These are phyloP conservation scores for Crucihimalaya himalaica DNA, from an alignment of 345 rosid genomes.

Conservation along the genomic window DNA sequence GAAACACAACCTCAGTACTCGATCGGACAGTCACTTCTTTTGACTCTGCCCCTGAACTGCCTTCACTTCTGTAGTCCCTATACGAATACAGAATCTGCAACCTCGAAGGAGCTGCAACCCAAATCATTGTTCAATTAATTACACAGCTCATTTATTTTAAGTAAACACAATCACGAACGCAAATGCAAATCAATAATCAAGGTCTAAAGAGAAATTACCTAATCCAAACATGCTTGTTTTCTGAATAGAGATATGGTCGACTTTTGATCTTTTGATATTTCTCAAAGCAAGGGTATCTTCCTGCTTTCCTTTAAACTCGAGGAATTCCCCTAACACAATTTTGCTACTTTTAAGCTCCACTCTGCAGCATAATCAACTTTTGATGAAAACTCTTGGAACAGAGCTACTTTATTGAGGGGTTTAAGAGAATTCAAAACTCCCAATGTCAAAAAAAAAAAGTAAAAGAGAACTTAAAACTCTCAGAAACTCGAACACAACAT, in stretches of 20 bases:
- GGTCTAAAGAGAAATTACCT: constrained; percentile 46
- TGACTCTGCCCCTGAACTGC: constrained; percentile 72
- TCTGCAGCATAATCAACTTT: constrained; percentile 44
- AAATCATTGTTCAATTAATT: neutral
- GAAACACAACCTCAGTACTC: constrained; percentile 75
- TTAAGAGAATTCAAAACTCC: neutral
- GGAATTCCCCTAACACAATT: constrained; percentile 77
- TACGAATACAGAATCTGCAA: constrained; percentile 73
- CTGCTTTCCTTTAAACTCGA: constrained; percentile 81
- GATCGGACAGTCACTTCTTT: constrained; percentile 77
- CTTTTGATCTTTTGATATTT: constrained; percentile 77
- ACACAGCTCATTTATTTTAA: neutral
- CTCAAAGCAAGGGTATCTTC: constrained; percentile 65
- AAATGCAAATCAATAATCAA: neutral
- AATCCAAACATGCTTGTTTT: constrained; percentile 92
- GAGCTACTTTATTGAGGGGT: constrained; percentile 1
- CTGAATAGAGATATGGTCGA: constrained; percentile 63
- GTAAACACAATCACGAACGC: neutral
- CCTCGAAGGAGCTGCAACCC: constrained; percentile 68
- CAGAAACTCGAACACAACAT: neutral
- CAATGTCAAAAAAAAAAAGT: no score
- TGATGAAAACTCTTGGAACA: neutral
- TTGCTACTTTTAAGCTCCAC: constrained; percentile 83
- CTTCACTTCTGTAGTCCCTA: constrained; percentile 85
- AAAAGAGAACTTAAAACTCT: neutral